Base-by-base conservation (phyloP, 805 yeast species). In the Saccharomycopsis oosterbeekiorum region DNA sequence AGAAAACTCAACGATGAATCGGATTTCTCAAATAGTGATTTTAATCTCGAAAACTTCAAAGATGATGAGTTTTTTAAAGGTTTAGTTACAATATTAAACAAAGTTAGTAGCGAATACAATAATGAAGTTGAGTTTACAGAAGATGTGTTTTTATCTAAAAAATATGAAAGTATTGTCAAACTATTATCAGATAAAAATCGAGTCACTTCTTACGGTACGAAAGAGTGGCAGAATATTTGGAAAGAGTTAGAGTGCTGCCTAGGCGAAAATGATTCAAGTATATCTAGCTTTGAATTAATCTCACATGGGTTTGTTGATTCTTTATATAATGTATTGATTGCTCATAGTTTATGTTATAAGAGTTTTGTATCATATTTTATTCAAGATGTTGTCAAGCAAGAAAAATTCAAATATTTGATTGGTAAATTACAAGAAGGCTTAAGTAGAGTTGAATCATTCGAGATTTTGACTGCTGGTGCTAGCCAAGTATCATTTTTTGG, bases 251-350 rank as follows among this genome's bases (percentile, higher is more conserved):
- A 71, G 12, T 59, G 63, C 4, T 69, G 75, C 1, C 66, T 80
- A 29, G 74, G 76, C 15, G 66, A 64, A 19, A 68, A 69, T 0
- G 60, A 62, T 9, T 68, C 64, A 47, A 64, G 66, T 5, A 74
- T 87, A 4, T 88, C 96, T 0, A 85, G 92, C 62, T 89, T 84
- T 73, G 96, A 90, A 69, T 74, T 91, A 40, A 77, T 84, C 5
- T 79, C 86, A 1, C 86, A 91, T 1, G 91, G 91, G 0, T 70
- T 88, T 6, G 76, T 86, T 8, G 75, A 76, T 5, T 67, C 76
- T 0, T 69, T 86, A 36, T 66, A 75, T 2, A 26, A 61, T 1
- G 59, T 77, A 1, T 80, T 83, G 56, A 65, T 67, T 10, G 26
- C 57, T 64, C 17, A 60, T 54, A 62, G 67, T n/a, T 68, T 68